phyloP scores from a whole-genome alignment of 345 rosid genomes.

The Lepidium africanum region DNA sequence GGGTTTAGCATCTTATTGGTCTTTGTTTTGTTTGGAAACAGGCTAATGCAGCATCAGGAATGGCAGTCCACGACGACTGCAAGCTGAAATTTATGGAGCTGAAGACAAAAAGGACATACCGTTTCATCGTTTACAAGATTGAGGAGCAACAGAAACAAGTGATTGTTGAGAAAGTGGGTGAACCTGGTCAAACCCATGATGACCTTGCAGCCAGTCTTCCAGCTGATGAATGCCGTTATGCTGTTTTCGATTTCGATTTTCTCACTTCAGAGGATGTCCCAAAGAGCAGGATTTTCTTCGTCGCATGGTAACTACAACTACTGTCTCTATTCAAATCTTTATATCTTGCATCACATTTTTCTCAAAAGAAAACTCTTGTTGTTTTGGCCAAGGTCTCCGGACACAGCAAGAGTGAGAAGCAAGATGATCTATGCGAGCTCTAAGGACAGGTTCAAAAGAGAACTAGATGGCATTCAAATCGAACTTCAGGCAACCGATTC shows the following conservation, averaged over 20 bases:
- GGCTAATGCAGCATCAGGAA: slow-evolving; percentile 57
- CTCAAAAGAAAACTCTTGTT: background rate
- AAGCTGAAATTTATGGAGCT: slow-evolving; percentile 48
- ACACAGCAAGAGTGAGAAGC: slow-evolving; percentile 49
- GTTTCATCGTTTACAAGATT: slow-evolving; percentile 47
- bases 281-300: slow-evolving; percentile 53
- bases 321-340: background rate
- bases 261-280: slow-evolving; percentile 50
- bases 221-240: slow-evolving; percentile 36
- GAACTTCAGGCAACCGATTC: slow-evolving; percentile 65
- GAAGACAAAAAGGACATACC: slow-evolving; percentile 48
- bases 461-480: slow-evolving; percentile 47
- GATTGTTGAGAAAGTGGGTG: slow-evolving; percentile 46
- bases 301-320: slow-evolving; percentile 36
- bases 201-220: slow-evolving; percentile 49
- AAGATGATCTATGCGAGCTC: slow-evolving; percentile 65
- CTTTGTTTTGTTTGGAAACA: slow-evolving; percentile 2
- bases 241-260: slow-evolving; percentile 44
- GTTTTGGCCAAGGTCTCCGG: slow-evolving; percentile 41
- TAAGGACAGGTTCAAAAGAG: slow-evolving; percentile 60
- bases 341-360: background rate
- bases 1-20: background rate
- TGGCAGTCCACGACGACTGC: slow-evolving; percentile 61
- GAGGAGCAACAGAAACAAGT: slow-evolving; percentile 57
- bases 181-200: slow-evolving; percentile 38